These are phyloP conservation scores for Stenogyne calaminthoides DNA, from an alignment of 305 asterid species.

Conservation along the genomic window DNA sequence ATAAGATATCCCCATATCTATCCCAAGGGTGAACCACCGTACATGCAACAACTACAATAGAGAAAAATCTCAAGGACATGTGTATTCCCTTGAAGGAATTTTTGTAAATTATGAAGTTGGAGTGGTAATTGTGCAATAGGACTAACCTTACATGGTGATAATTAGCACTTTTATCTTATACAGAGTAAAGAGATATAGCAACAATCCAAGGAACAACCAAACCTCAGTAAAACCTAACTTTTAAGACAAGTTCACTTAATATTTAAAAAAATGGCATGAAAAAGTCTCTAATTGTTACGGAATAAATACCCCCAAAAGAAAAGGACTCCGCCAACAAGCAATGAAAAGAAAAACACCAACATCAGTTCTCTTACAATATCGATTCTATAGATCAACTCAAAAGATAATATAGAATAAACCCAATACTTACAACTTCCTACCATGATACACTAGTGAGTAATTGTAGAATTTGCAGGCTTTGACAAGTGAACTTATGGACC, in stretches of 20 bases:
- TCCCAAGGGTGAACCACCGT: background rate
- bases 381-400: constrained; percentile 19
- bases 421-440: background rate
- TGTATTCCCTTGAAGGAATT: background rate
- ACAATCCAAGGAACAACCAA: constrained; percentile 1
- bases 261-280: background rate
- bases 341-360: too few relatives aligned
- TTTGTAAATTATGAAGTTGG: background rate
- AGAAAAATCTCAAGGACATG: background rate
- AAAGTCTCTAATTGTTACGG: background rate
- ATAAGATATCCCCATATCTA: background rate
- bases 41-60: background rate
- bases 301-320: constrained; percentile 5
- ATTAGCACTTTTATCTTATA: too few relatives aligned
- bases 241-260: background rate
- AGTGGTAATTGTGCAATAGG: background rate
- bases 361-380: background rate
- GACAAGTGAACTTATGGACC: background rate
- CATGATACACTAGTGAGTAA: constrained; percentile 15
- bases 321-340: too few relatives aligned
- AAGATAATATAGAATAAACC: background rate
- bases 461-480: constrained; percentile 8
- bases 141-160: background rate
- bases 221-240: background rate
- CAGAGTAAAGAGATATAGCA: background rate